Evolutionary conservation across 1,284 basidiomycete genomes (phyloP).

Genomic region (Porodaedalea pini): DNA sequence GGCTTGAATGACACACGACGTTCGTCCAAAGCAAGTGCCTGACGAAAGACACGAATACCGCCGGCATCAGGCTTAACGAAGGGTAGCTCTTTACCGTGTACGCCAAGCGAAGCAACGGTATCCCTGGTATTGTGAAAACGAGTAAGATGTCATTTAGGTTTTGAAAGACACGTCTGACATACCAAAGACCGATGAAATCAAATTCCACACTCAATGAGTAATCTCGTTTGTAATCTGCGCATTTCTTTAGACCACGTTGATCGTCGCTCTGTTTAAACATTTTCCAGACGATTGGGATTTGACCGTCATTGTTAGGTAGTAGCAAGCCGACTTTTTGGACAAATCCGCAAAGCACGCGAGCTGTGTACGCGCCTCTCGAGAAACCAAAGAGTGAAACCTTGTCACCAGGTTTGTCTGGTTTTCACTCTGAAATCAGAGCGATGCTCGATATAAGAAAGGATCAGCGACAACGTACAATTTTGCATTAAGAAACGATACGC

Average conservation of each 20-base stretch:
- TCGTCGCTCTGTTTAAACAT: constrained; percentile 34
- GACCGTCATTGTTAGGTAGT: constrained; percentile 46
- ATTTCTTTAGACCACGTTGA: constrained; percentile 31
- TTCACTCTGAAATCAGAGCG: not conserved
- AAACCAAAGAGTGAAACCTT: constrained; percentile 36
- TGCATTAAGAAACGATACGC: constrained; percentile 11
- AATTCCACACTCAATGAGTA: constrained; percentile 45
- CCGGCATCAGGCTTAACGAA: constrained; percentile 32
- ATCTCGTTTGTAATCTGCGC: constrained; percentile 30
- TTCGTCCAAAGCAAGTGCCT: constrained; percentile 43
- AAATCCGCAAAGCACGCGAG: constrained; percentile 33
- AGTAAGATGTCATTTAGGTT: not conserved
- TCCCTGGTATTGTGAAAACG: constrained; percentile 24
- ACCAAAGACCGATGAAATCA: constrained; percentile 55
- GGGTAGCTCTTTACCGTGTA: constrained; percentile 34
- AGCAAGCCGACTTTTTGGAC: constrained; percentile 42
- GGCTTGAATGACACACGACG: constrained; percentile 25
- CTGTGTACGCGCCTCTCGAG: constrained; percentile 35
- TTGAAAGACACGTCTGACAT: not conserved
- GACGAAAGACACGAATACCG: constrained; percentile 34
- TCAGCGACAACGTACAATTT: not conserved
- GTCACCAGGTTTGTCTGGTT: constrained; percentile 24
- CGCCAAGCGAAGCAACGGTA: constrained; percentile 36
- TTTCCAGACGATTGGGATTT: constrained; percentile 43
- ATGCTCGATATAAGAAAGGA: not conserved